phyloP scores from a whole-genome alignment of 129 eudicot genomes.

The Tagetes erecta region DNA sequence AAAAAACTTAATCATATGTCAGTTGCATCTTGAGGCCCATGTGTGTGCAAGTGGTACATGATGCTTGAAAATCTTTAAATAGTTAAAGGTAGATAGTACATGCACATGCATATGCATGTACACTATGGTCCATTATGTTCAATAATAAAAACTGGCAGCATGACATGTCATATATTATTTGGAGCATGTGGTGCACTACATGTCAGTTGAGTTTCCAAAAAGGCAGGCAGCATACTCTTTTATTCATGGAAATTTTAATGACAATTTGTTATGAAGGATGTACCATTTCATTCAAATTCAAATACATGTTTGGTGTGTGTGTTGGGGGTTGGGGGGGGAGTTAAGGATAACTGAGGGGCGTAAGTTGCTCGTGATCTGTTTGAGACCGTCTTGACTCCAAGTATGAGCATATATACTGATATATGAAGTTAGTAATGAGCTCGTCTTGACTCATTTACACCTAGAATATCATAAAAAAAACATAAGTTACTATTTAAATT shows the following conservation, averaged over 20 bases:
- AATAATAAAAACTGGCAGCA: constrained; percentile 31
- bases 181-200: constrained; percentile 36
- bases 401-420: too few species aligned
- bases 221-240: constrained; percentile 6
- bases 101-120: constrained; percentile 36
- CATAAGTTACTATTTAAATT: too few species aligned
- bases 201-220: constrained; percentile 27
- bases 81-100: neutral
- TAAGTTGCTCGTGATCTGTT: too few species aligned
- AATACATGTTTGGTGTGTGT: too few species aligned
- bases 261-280: constrained; percentile 15
- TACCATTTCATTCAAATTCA: neutral
- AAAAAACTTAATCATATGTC: neutral
- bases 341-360: too few species aligned
- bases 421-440: too few species aligned
- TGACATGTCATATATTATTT: constrained; percentile 34
- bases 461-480: too few species aligned
- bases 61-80: constrained; percentile 12
- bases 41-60: constrained; percentile 28
- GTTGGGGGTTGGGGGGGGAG: too few species aligned
- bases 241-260: constrained; percentile 3
- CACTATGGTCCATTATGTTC: constrained; percentile 15
- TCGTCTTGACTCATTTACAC: too few species aligned
- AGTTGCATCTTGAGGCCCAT: constrained; percentile 28
- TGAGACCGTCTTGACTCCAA: too few species aligned